Evolutionary conservation across 2,329 filamentous ascomycete genomes (phyloP).

Genomic region (Trichoderma semiorbis): DNA sequence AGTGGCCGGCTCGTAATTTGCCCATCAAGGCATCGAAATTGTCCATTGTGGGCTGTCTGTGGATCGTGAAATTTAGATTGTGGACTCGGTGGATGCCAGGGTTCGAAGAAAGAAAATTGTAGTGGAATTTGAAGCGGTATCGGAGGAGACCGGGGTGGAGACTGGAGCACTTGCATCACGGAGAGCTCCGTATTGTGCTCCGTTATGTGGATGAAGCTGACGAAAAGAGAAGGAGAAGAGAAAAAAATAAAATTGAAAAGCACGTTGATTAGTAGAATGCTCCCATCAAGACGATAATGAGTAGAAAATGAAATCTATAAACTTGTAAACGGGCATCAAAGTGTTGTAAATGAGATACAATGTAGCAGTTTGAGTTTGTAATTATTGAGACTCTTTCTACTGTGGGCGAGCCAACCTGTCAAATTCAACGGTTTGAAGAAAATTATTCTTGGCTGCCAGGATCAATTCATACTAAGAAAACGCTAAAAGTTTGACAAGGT

Average conservation of each 20-base stretch:
- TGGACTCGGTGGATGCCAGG: not conserved
- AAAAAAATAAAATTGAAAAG: not conserved
- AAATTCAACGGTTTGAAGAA: not conserved
- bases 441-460: not conserved
- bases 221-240: not conserved
- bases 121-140: slow-evolving; percentile 2
- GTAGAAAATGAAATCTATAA: not conserved
- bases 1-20: not conserved
- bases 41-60: not conserved
- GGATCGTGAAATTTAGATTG: not conserved
- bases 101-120: not conserved
- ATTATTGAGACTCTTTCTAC: not conserved
- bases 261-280: not conserved
- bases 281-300: not conserved
- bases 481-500: not conserved
- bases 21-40: not conserved
- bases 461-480: not conserved
- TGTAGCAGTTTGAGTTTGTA: not conserved
- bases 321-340: not conserved
- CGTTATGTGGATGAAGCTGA: not conserved
- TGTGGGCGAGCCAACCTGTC: not conserved
- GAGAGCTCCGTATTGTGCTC: not conserved
- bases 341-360: not conserved
- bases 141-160: slow-evolving; percentile 5
- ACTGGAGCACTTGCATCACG: not conserved